Evolutionary conservation across 352 stramenopile species (phyloP).

Genomic region (Globisporangium nagaii): DNA sequence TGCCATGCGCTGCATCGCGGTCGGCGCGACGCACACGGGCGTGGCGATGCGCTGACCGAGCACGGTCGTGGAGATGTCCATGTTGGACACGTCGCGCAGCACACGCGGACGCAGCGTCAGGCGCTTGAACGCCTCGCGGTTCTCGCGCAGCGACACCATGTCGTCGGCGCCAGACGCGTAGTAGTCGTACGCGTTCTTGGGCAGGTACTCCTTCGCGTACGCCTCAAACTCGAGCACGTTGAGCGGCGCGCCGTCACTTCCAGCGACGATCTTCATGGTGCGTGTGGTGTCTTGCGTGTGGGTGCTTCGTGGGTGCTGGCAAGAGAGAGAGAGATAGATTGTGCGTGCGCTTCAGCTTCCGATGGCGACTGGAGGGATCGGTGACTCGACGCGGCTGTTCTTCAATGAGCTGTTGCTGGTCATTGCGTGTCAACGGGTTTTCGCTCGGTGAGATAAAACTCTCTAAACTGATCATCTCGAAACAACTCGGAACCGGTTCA

Average conservation of each 20-base stretch:
- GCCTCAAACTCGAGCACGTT: slow-evolving; percentile 90
- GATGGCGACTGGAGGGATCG: too few relatives aligned
- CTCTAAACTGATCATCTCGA: too few relatives aligned
- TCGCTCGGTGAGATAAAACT: too few relatives aligned
- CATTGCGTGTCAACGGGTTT: too few relatives aligned
- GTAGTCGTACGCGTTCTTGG: slow-evolving; percentile 91
- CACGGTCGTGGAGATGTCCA: slow-evolving; percentile 89
- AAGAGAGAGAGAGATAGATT: background rate
- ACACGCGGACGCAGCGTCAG: slow-evolving; percentile 94
- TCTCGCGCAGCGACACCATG: slow-evolving; percentile 78
- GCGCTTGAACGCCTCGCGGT: slow-evolving; percentile 88
- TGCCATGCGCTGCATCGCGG: slow-evolving; percentile 93
- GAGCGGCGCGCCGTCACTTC: slow-evolving; percentile 67
- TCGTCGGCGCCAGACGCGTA: slow-evolving; percentile 92
- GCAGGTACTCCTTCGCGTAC: slow-evolving; percentile 84
- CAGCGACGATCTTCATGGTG: slow-evolving; percentile 57
- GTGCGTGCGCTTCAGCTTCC: background rate
- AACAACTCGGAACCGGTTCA: too few relatives aligned
- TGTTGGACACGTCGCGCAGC: slow-evolving; percentile 90
- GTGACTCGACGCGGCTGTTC: too few relatives aligned
- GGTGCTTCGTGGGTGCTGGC: background rate
- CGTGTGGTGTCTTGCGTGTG: too few relatives aligned
- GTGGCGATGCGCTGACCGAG: slow-evolving; percentile 88
- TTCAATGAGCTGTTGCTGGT: background rate
- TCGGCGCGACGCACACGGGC: slow-evolving; percentile 91